These are phyloP conservation scores for Cladosporium austrohemisphaericum DNA, from an alignment of 2,329 filamentous ascomycete genomes.

Conservation along the genomic window DNA sequence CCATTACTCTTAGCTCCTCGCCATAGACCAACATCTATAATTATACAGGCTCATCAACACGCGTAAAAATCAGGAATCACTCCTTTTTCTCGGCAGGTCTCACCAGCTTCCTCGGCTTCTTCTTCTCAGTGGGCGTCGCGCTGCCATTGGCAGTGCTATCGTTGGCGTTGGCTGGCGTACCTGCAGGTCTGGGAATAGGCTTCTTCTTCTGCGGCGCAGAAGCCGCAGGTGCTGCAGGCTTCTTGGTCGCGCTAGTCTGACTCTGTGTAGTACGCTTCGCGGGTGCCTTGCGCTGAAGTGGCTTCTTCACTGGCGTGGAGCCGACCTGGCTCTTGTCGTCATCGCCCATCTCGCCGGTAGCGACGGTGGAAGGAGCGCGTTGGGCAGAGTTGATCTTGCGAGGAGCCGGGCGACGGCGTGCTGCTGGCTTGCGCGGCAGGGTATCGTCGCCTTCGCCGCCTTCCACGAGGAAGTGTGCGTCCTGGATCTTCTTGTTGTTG, in stretches of 20 bases:
- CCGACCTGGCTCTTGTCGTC: conserved; percentile 15
- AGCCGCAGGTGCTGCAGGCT: conserved; percentile 14
- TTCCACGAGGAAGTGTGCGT: conserved; percentile 43
- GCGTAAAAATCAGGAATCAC: background rate
- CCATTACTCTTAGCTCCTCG: background rate
- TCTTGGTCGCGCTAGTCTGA: conserved; percentile 15
- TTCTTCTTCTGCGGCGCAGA: conserved; percentile 18
- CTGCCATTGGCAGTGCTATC: conserved; percentile 16
- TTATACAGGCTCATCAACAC: background rate
- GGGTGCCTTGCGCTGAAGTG: conserved; percentile 10
- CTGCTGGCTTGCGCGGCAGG: conserved; percentile 19
- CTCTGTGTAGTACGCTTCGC: conserved; percentile 7
- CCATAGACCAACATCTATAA: background rate
- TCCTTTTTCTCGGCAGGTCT: too few species aligned
- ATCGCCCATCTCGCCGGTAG: conserved; percentile 17
- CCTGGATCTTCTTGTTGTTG: conserved; percentile 40
- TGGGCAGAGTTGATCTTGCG: conserved; percentile 19
- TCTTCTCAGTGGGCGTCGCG: conserved; percentile 23
- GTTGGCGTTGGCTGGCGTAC: conserved; percentile 7
- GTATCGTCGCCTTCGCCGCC: conserved; percentile 28
- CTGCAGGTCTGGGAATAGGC: conserved; percentile 20
- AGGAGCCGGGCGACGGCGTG: conserved; percentile 23
- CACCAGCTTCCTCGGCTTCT: conserved; percentile 30
- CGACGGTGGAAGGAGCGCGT: conserved; percentile 17
- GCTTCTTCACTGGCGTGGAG: conserved; percentile 16